A percentile compares a stretch with the other conserved stretches of the same genome.
Evolutionary conservation across 805 yeast genomes (phyloP).

Genomic region (Peterozyma xylosa): DNA sequence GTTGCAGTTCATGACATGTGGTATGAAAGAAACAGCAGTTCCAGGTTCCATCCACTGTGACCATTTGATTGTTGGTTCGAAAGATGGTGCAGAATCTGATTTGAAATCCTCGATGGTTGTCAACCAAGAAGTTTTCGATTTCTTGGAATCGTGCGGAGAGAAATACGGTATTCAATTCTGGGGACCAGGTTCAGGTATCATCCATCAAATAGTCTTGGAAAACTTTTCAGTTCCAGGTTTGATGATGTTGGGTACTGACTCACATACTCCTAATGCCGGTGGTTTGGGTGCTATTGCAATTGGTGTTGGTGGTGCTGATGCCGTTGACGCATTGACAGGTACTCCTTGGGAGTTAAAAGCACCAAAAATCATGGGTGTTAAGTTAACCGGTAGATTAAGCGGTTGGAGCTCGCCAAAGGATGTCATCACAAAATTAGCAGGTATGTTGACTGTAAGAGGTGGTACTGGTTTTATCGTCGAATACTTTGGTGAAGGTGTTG

Average conservation of each 20-base stretch:
- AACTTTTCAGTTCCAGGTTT: slow-evolving; percentile 98
- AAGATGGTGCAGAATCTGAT: slow-evolving; percentile 82
- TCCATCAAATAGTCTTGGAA: slow-evolving; percentile 94
- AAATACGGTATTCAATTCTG: slow-evolving; percentile 97
- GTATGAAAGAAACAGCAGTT: slow-evolving; percentile 83
- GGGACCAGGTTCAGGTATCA: slow-evolving; percentile 98
- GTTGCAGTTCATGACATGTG: slow-evolving; percentile 94
- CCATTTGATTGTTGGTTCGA: slow-evolving; percentile 88
- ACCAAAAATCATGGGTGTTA: slow-evolving; percentile 91
- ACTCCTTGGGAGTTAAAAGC: slow-evolving; percentile 98
- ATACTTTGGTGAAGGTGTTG: slow-evolving; percentile 93
- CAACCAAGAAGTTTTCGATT: slow-evolving; percentile 92
- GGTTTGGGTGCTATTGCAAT: slow-evolving; percentile 97
- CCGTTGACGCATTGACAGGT: slow-evolving; percentile 93
- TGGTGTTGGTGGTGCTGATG: slow-evolving; percentile 99
- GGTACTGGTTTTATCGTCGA: slow-evolving; percentile 97
- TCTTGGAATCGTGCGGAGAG: slow-evolving; percentile 82
- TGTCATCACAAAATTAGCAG: slow-evolving; percentile 87
- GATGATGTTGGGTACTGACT: slow-evolving; percentile 92
- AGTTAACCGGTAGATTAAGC: slow-evolving; percentile 81
- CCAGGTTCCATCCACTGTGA: slow-evolving; percentile 98
- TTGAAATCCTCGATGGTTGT: slow-evolving; percentile 78
- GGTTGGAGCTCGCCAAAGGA: slow-evolving; percentile 99
- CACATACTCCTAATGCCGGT: slow-evolving; percentile 98
- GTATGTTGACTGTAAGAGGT: slow-evolving; percentile 92